Evolutionary conservation across 495 filamentous ascomycete species (phyloP).

Genomic region (Aspergillus funiculosus): DNA sequence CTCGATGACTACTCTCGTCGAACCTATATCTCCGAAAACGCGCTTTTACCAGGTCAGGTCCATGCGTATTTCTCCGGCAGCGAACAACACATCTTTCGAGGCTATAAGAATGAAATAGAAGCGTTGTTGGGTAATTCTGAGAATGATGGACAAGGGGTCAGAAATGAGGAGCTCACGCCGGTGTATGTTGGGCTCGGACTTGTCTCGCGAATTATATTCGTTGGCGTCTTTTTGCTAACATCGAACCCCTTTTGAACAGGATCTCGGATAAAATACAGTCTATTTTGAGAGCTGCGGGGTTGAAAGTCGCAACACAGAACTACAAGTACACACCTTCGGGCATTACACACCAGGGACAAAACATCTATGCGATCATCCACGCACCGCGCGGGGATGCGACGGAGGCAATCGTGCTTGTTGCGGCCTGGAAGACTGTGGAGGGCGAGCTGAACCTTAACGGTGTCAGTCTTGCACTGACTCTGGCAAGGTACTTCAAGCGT

Average conservation of each 20-base stretch:
- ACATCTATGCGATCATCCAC: conserved; percentile 91
- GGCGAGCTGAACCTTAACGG: conserved; percentile 78
- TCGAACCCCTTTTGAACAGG: conserved; percentile 26
- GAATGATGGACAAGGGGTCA: conserved; percentile 10
- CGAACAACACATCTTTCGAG: conserved; percentile 91
- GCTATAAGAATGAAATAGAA: conserved; percentile 80
- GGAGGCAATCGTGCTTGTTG: conserved; percentile 89
- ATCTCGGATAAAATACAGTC: conserved; percentile 64
- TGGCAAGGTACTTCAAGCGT: conserved; percentile 92
- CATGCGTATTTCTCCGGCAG: conserved; percentile 96
- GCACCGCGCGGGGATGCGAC: conserved; percentile 96
- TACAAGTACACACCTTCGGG: conserved; percentile 76
- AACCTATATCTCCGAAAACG: conserved; percentile 98
- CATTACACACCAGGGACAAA: conserved; percentile 70
- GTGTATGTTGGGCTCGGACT: conserved; percentile 32
- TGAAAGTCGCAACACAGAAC: conserved; percentile 80
- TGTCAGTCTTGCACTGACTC: conserved; percentile 73
- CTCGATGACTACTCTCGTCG: conserved; percentile 84
- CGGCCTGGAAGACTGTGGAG: conserved; percentile 80
- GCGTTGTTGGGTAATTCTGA: conserved; percentile 27
- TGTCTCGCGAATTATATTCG: not conserved
- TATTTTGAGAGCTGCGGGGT: conserved; percentile 68
- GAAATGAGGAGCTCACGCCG: conserved; percentile 37
- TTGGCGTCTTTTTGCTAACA: not conserved
- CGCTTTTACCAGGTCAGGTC: conserved; percentile 89